Conservation (phyloP, 306 rosid genomes). For the Heteromeles arbutifolia region DNA sequence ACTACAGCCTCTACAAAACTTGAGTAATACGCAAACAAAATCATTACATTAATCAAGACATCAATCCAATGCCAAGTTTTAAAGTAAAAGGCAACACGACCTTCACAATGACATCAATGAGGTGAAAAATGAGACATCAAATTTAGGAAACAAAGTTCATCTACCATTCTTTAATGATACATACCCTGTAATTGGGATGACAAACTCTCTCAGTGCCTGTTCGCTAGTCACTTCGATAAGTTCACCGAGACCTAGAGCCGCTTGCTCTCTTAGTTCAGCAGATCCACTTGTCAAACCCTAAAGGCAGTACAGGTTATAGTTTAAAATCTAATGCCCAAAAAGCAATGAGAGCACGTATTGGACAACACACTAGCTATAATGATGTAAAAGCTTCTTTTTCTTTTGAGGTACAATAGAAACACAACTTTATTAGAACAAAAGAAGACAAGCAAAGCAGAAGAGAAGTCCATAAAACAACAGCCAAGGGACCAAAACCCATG, state of each 20-base stretch:
- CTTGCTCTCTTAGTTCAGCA: constrained; percentile 93
- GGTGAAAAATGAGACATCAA: not conserved
- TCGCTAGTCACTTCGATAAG: constrained; percentile 93
- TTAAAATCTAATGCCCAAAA: constrained; percentile 1
- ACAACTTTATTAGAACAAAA: not conserved
- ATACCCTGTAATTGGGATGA: constrained; percentile 90
- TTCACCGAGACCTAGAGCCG: constrained; percentile 96
- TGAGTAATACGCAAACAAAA: not conserved
- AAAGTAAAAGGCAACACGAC: not conserved
- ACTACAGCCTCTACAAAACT: not conserved
- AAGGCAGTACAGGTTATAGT: constrained; percentile 3
- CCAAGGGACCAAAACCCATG: not conserved
- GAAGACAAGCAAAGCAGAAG: not conserved
- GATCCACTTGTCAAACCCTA: constrained; percentile 94
- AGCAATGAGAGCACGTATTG: not conserved
- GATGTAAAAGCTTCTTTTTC: not conserved
- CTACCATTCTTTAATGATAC: constrained; percentile 12
- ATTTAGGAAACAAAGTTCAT: not conserved
- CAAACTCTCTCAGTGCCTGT: constrained; percentile 78
- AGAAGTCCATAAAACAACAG: not conserved
- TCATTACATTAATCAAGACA: not conserved
- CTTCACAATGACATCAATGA: not conserved
- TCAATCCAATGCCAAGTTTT: not conserved
- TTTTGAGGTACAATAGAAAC: not conserved
- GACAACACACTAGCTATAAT: too few species aligned